Percentiles rank a stretch among this genome's conserved stretches.
Evolutionary conservation across 306 rosid genomes (phyloP).

Genomic region (Nissolia schottii): DNA sequence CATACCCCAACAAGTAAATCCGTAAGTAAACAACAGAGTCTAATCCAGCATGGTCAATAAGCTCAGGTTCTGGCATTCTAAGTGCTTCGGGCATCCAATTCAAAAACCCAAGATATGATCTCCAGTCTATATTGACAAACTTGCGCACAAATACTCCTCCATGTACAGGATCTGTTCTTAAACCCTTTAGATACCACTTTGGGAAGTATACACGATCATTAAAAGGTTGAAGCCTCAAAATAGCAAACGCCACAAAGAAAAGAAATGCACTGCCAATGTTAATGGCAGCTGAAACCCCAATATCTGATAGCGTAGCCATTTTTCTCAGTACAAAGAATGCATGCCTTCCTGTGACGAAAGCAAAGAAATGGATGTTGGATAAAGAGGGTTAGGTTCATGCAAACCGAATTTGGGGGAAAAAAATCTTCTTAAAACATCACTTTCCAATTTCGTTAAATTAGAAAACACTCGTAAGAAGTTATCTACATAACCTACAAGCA

Average conservation of each 20-base stretch:
- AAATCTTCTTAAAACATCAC: no score
- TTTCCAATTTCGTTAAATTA: not conserved
- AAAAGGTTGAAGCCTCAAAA: conserved; percentile 88
- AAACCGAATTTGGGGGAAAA: not conserved
- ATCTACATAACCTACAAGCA: not conserved
- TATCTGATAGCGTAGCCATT: conserved; percentile 73
- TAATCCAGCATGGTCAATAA: conserved; percentile 81
- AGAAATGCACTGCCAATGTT: conserved; percentile 60
- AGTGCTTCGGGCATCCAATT: conserved; percentile 83
- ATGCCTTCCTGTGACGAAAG: conserved; percentile 26
- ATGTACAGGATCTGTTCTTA: conserved; percentile 62
- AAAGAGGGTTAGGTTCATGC: not conserved
- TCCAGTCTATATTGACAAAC: conserved; percentile 70
- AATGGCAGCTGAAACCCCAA: conserved; percentile 65
- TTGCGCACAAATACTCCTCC: conserved; percentile 57
- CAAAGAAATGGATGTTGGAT: not conserved
- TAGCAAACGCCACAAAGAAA: conserved; percentile 66
- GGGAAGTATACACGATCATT: conserved; percentile 88
- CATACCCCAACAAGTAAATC: conserved; percentile 78
- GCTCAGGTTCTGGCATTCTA: conserved; percentile 86
- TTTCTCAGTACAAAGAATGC: not conserved
- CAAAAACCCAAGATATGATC: conserved; percentile 56
- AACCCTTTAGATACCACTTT: conserved; percentile 71
- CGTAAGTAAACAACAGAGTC: conserved; percentile 83
- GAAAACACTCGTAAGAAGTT: not conserved